Base-by-base conservation (phyloP, 2,329 filamentous ascomycete genomes). In the Fusarium begoniae region DNA sequence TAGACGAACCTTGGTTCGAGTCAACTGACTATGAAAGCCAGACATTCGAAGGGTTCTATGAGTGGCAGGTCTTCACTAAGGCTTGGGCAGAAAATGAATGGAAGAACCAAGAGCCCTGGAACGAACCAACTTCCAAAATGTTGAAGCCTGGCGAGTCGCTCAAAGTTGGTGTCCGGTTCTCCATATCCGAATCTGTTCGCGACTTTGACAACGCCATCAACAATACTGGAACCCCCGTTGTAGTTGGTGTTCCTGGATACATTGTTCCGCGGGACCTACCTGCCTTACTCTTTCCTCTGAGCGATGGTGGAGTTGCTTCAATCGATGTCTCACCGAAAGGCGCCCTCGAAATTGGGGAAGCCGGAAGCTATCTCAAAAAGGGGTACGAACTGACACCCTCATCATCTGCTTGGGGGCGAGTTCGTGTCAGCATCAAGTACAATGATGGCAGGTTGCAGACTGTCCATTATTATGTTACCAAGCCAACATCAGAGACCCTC, bases 1-100 rank as follows among this genome's bases (percentile, higher is more conserved):
- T 91, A 0, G 47, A 71, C 1, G 89, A 91, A 76, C 79, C 82
- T 1, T 80, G 74, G 5, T 82, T 83, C 32, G 80, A 82, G 2
- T 80, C 77, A 15, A 83, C 83, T 0, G 75, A 70, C 15, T 90
- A 90, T 74, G 83, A 81, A 10, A 87, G 85, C 51, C 89, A 90
- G 72, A 87, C 85, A 0, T 91, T 88, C 66, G 89, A 91, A 74
- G 89, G 89, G 2, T 85, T 88, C 69, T 91, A 91, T 66, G 88
- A 90, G 72, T 91, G 88, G 88, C 86, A 90, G 72, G 83, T 87
- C 1, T 82, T 88, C 58, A 86, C 84, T 18, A 83, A 85, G 63
- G 88, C 88, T 0, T 90, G 85, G 80, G 87, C 87, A 0, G 86
- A 90, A 67, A 85, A 85, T 1, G 88, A 91, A 73, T 91, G 89